Base-by-base conservation (phyloP, 2,329 filamentous ascomycete genomes). In the Apiospora hydei region DNA sequence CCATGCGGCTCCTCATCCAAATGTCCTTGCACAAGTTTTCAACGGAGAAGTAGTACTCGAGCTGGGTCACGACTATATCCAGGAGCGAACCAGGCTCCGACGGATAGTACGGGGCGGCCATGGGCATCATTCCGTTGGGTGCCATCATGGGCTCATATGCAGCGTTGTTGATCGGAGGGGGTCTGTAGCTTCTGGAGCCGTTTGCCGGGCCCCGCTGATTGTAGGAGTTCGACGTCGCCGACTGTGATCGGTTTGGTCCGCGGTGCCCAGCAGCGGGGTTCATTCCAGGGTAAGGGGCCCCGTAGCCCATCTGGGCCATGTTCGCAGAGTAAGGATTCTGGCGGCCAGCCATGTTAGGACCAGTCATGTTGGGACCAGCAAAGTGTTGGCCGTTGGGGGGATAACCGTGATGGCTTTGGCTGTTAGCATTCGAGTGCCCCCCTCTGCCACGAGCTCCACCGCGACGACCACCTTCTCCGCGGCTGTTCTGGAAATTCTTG, bases 31-130 rank as follows among this genome's bases (percentile, higher is more conserved):
- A 93, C 69, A 98, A 88, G 80, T 99, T 99, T 79, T 98, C 94
- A 41, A 98, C 89, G 0, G 96, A 98, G 84, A 99, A 98, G 83
- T 99, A 99, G 85, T 98, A 99, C 78, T 98, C 94, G 49, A 95
- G 88, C 79, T 88, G 85, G 75, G 80, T 81, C 71, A 83, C 80
- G 67, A 86, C 80, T 4, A 82, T 76, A 49, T 86, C 71, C 51
- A 78, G 69, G 21, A 83, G 70, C 11, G 75, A 73, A 66, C 69
- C 72, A 30, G 68, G 53, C 21, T 73, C 72, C 44, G 41, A 41
- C 11, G 47, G 69, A n/a, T 47, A 71, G 70, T 70, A 70, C 18
- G 61, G 70, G 11, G 69, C 44, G 13, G 26, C 47, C 11, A 71
- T 44, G 0, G 51, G 34, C 26, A 61, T 11, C 71, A 66, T 30